Evolutionary conservation across 164 flowering plant genomes (phyloP), one percentile per base, ranked within the genome.

Genomic region (Sedum album): DNA sequence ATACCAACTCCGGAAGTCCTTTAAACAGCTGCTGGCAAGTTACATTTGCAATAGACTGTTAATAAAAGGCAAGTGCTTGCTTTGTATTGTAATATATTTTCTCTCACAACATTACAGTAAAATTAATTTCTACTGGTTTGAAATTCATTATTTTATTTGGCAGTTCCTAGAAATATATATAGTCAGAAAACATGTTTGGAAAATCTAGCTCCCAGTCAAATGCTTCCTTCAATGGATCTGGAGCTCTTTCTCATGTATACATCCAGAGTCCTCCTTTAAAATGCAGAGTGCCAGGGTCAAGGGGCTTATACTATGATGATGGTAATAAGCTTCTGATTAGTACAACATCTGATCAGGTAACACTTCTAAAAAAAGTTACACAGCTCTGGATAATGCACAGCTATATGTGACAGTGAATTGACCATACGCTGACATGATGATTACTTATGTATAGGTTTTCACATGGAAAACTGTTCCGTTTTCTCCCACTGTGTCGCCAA

Each of bases 221-320:
- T 75, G 77, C 66, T 73, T 83, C 84, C 35, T 76, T 79, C 33
- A 75, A 79, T 75, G 87, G 84, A 69, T 84, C 91, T 74, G 93
- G 88, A 76, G 85, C 89, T 46, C 73, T 94, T 9, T 91, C 97
- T 25, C 98, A 94, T 84, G 96, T 84, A 73, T 94, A 87, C 76
- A 81, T 88, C 65, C 88, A 85, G 63, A 69, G 85, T 75, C 95
- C 93, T 64, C 93, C 97, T 64, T 68, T 89, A 63, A 79, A 85
- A 70, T 88, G 95, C 78, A 77, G 66, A 35, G 67, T 82, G 69
- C 71, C 88, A 71, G 96, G 84, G 72, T 76, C 87, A 48, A 81
- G 77, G 67, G 86, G 87, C 64, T 77, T 91, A 30, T 91, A 74
- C 75, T 89, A 88, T 75, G 98, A 94, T 74, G 98, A 94, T 78